phyloP scores from a whole-genome alignment of 177 flowering plant genomes.

The Vitis hybrid region DNA sequence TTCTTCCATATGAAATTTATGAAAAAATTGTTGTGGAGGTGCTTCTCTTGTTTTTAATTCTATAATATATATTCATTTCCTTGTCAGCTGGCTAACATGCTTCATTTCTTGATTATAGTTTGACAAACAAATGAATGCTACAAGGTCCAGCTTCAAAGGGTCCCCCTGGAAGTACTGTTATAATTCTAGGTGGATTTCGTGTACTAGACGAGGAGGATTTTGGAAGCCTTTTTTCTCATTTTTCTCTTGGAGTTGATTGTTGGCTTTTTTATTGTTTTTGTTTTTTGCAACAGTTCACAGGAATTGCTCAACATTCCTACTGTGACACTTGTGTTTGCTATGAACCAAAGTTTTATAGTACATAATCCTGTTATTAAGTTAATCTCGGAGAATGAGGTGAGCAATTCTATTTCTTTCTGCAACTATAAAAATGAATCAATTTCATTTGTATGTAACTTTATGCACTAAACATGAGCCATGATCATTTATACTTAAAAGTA shows the following conservation, averaged over 20 bases:
- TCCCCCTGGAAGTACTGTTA: conserved; percentile 89
- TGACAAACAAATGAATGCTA: conserved; percentile 66
- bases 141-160: conserved; percentile 48
- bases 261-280: too few relatives aligned
- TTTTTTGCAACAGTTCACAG: conserved; percentile 41
- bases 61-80: neutral
- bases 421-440: neutral
- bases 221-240: neutral
- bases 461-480: neutral
- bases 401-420: neutral
- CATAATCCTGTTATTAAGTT: conserved; percentile 46
- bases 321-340: conserved; percentile 52
- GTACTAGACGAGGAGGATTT: neutral
- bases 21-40: conserved; percentile 67
- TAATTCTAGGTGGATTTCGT: conserved; percentile 53
- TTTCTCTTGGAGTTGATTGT: too few relatives aligned
- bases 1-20: conserved; percentile 62
- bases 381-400: conserved; percentile 50
- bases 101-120: conserved; percentile 43
- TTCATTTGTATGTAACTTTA: neutral
- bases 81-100: neutral
- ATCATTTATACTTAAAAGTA: too few relatives aligned
- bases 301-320: conserved; percentile 55
- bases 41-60: conserved; percentile 9
- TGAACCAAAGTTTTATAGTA: conserved; percentile 68